Conservation (phyloP, 73 alveolate genomes). For the Durusdinium trenchii region DNA sequence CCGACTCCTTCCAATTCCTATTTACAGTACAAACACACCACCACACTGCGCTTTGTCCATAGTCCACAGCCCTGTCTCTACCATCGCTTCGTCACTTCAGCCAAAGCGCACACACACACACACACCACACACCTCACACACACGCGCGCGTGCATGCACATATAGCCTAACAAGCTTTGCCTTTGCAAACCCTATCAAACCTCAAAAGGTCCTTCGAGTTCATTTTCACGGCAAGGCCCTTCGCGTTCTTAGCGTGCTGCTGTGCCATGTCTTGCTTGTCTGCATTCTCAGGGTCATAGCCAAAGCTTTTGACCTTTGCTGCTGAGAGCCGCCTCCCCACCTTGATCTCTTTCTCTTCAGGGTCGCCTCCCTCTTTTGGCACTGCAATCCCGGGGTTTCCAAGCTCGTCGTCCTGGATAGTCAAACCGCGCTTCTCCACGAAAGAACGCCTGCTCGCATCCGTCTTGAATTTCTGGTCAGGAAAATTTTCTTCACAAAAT, state of each 20-base stretch:
- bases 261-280: too few relatives aligned
- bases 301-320: background rate
- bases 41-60: background rate
- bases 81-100: too few relatives aligned
- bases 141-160: too few relatives aligned
- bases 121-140: background rate
- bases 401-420: background rate
- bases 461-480: background rate
- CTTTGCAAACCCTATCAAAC: too few relatives aligned
- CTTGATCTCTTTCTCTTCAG: conserved; percentile 35
- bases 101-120: too few relatives aligned
- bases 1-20: background rate
- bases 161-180: too few relatives aligned
- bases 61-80: background rate
- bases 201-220: background rate
- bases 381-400: background rate
- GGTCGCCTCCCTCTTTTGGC: background rate
- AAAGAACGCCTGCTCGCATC: background rate
- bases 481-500: background rate
- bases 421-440: background rate
- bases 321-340: conserved; percentile 43
- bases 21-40: background rate
- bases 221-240: background rate
- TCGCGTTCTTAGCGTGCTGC: background rate
- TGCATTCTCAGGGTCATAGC: background rate